These are phyloP conservation scores for Cryptosporidium felis DNA, from an alignment of 169 alveolate genomes.

Conservation along the genomic window DNA sequence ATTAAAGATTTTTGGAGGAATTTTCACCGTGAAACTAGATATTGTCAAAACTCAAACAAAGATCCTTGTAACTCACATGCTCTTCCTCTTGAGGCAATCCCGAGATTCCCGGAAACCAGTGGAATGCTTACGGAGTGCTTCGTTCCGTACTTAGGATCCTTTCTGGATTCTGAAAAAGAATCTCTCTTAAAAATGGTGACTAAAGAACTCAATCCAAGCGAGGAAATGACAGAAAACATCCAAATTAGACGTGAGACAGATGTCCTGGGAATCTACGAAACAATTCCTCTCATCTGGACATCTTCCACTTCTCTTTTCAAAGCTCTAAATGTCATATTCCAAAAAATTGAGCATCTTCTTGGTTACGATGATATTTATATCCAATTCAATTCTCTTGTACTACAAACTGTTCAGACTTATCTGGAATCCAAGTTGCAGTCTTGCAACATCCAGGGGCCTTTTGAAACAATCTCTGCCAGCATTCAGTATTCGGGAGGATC, in stretches of 20 bases:
- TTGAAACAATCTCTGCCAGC: neutral
- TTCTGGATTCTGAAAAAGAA: constrained; percentile 2
- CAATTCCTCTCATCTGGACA: constrained; percentile 42
- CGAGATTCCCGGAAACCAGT: neutral
- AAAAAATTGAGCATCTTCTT: constrained; percentile 15
- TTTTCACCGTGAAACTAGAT: too few relatives aligned
- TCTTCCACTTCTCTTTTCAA: constrained; percentile 28
- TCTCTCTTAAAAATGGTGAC: neutral
- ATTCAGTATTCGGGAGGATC: neutral
- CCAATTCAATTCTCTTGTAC: constrained; percentile 4
- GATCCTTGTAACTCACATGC: too few relatives aligned
- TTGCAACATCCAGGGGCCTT: constrained; percentile 17
- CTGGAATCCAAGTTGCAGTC: neutral
- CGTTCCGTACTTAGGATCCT: constrained; percentile 25
- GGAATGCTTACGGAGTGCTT: constrained; percentile 38
- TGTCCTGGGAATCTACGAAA: neutral
- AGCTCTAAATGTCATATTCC: neutral
- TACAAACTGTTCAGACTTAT: constrained; percentile 5
- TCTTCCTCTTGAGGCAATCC: neutral
- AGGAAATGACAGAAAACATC: constrained; percentile 21
- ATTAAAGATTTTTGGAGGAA: too few relatives aligned
- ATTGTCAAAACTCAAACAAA: too few relatives aligned
- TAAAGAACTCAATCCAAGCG: neutral
- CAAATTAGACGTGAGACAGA: constrained; percentile 26
- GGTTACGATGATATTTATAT: constrained; percentile 35